Conservation (phyloP, 179 eudicot genomes). For the Monotropa hypopitys region DNA sequence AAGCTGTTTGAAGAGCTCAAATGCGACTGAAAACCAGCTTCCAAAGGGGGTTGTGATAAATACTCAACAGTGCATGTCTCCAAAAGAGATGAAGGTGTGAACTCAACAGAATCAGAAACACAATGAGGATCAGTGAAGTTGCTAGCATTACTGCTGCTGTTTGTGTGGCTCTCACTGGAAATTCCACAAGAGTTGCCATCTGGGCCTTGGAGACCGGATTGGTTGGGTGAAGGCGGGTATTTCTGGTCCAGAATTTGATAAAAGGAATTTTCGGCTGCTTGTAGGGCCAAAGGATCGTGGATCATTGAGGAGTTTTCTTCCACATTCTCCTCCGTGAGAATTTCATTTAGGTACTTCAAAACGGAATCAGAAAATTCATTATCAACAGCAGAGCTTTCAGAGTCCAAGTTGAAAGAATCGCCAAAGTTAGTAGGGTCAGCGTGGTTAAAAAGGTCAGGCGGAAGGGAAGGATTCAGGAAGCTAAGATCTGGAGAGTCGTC, state of each 20-base stretch:
- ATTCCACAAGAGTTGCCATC: background rate
- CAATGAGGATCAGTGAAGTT: background rate
- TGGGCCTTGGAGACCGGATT: background rate
- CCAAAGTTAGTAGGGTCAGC: background rate
- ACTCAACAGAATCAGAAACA: background rate
- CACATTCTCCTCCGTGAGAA: slow-evolving; percentile 13
- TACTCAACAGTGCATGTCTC: background rate
- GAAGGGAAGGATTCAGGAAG: background rate
- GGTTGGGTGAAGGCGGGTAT: background rate
- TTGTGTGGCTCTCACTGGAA: background rate
- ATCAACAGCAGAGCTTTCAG: background rate
- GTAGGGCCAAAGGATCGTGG: slow-evolving; percentile 23
- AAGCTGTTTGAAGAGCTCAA: background rate
- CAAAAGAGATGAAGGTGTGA: background rate
- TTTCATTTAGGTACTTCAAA: background rate
- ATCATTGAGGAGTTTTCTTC: slow-evolving; percentile 24
- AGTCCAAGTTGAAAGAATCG: background rate
- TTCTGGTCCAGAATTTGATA: slow-evolving; percentile 27
- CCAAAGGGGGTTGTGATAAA: background rate
- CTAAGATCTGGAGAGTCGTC: background rate
- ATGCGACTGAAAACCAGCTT: background rate
- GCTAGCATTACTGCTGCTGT: background rate
- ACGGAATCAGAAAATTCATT: background rate
- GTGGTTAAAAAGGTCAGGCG: background rate
- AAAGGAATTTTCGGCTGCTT: slow-evolving; percentile 36